Evolutionary conservation across 768 basidiomycete genomes (phyloP).

Genomic region (Crassisporium funariophilum): DNA sequence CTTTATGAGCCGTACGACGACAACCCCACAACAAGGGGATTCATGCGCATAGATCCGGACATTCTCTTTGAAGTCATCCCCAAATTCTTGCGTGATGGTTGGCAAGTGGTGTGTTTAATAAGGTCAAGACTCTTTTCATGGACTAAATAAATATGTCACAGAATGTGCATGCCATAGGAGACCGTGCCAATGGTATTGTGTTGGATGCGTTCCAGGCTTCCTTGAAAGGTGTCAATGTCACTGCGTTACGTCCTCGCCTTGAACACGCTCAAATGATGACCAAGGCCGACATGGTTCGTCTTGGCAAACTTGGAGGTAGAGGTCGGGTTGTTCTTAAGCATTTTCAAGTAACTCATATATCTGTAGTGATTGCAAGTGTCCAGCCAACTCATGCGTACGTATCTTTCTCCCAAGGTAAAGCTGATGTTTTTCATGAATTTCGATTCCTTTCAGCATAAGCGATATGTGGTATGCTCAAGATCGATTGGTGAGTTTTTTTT

Average conservation of each 20-base stretch:
- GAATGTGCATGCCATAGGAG: constrained; percentile 90
- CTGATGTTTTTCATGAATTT: constrained; percentile 5
- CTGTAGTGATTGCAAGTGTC: constrained; percentile 81
- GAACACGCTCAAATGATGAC: constrained; percentile 93
- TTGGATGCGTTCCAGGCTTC: constrained; percentile 81
- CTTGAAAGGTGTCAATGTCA: constrained; percentile 59
- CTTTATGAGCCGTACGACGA: constrained; percentile 83
- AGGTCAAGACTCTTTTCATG: neutral
- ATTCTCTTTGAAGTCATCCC: constrained; percentile 64
- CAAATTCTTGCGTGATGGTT: constrained; percentile 74
- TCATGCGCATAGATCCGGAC: constrained; percentile 71
- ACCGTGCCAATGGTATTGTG: constrained; percentile 84
- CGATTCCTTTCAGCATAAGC: constrained; percentile 55
- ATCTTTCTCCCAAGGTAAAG: neutral
- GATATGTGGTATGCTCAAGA: constrained; percentile 92
- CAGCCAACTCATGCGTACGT: constrained; percentile 89
- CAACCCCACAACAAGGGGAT: constrained; percentile 72
- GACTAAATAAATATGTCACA: constrained; percentile 25
- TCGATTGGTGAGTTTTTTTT: constrained; percentile 57
- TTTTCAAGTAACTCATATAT: constrained; percentile 9
- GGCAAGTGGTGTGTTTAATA: constrained; percentile 78
- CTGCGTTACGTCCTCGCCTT: constrained; percentile 72
- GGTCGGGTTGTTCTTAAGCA: neutral
- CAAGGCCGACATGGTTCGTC: constrained; percentile 69
- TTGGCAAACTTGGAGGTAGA: constrained; percentile 80